Conservation (phyloP, 192 early-diverging fungal genomes). For the Coemansia sp. region DNA sequence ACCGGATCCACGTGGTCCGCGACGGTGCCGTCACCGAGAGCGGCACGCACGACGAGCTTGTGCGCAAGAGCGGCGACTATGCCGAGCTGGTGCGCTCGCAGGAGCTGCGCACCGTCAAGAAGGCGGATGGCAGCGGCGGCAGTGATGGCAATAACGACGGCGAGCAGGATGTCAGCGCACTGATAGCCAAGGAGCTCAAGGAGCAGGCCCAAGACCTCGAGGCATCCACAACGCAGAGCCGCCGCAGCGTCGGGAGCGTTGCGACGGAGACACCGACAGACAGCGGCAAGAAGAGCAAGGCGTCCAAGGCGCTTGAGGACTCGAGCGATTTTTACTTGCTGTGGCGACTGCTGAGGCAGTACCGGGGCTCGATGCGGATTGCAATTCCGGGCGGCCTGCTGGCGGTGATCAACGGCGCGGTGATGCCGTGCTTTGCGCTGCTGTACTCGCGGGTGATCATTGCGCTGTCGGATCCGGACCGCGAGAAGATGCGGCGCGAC, state of each 20-base stretch:
- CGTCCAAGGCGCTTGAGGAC: slow-evolving; percentile 16
- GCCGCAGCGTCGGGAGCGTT: background rate
- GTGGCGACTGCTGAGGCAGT: slow-evolving; percentile 21
- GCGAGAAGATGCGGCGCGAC: slow-evolving; percentile 30
- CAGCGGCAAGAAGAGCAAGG: background rate
- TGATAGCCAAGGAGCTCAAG: slow-evolving; percentile 38
- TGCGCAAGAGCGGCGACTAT: slow-evolving; percentile 59
- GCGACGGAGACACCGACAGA: background rate
- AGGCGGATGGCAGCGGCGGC: slow-evolving; percentile 56
- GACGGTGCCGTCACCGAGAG: slow-evolving; percentile 67
- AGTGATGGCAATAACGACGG: slow-evolving; percentile 12
- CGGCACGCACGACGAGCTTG: slow-evolving; percentile 77
- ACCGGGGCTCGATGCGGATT: slow-evolving; percentile 30
- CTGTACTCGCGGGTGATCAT: slow-evolving; percentile 55
- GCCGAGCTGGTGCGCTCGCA: slow-evolving; percentile 62
- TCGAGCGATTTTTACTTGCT: slow-evolving; percentile 27
- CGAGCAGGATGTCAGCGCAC: slow-evolving; percentile 22
- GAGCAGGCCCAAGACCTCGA: slow-evolving; percentile 38
- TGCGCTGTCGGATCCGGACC: slow-evolving; percentile 25
- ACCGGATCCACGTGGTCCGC: slow-evolving; percentile 82
- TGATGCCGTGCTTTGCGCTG: slow-evolving; percentile 81
- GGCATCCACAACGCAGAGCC: slow-evolving; percentile 23
- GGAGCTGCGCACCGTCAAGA: slow-evolving; percentile 64
- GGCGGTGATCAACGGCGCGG: slow-evolving; percentile 60
- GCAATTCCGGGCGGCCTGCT: slow-evolving; percentile 36